Conservation (phyloP, 1,284 basidiomycete species). For the Coniferiporia sulphurascens region DNA sequence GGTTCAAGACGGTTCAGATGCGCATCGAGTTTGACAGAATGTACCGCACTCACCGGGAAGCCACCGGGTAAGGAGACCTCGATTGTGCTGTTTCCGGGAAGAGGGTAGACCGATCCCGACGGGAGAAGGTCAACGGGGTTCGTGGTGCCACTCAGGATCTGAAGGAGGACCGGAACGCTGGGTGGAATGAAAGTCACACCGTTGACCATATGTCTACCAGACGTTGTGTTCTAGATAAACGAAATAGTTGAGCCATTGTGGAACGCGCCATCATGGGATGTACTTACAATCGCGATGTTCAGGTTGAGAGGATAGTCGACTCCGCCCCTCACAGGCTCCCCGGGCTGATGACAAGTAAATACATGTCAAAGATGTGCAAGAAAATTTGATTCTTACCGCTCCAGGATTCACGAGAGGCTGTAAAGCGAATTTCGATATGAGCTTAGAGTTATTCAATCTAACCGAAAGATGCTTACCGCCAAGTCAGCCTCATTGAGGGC, state of each 20-base stretch:
- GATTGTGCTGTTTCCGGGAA: constrained; percentile 23
- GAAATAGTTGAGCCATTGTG: neutral
- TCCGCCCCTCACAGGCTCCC: constrained; percentile 24
- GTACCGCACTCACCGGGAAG: constrained; percentile 15
- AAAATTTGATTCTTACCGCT: constrained; percentile 14
- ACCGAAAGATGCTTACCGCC: constrained; percentile 17
- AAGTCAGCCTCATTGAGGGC: constrained; percentile 29
- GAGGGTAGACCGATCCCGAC: constrained; percentile 22
- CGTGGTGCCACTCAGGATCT: constrained; percentile 26
- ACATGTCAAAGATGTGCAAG: neutral
- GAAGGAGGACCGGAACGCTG: constrained; percentile 28
- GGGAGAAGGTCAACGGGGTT: constrained; percentile 22
- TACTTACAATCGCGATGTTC: constrained; percentile 18
- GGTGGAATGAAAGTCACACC: constrained; percentile 23
- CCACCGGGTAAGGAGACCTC: constrained; percentile 24
- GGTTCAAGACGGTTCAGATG: neutral
- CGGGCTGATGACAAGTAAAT: constrained; percentile 19
- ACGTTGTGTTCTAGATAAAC: neutral
- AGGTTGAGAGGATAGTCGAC: constrained; percentile 28
- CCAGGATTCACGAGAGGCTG: constrained; percentile 25
- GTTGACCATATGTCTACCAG: constrained; percentile 19
- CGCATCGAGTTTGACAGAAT: neutral
- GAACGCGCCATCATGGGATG: neutral
- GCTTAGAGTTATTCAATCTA: constrained; percentile 1
- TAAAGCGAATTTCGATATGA: constrained; percentile 4